Percentiles rank a stretch among this genome's conserved stretches.
Conservation (phyloP, 2,329 filamentous ascomycete species). For the Cytospora piceae region DNA sequence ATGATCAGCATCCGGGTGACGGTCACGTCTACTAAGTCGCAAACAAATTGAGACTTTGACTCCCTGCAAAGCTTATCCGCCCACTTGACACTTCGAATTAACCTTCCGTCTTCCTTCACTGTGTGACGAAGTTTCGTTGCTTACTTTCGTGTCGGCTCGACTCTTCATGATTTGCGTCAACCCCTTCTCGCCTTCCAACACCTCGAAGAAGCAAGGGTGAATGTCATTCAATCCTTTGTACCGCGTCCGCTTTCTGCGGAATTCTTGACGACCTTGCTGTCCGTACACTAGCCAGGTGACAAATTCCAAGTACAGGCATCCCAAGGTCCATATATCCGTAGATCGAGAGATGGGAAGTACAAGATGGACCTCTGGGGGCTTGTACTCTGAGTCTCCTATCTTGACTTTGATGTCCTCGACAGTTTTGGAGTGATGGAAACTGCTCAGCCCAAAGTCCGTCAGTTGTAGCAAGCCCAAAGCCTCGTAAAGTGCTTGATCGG, state of each 20-base stretch:
- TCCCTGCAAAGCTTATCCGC: conserved; percentile 1
- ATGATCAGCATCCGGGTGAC: conserved; percentile 9
- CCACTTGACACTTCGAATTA: neutral
- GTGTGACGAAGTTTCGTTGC: neutral
- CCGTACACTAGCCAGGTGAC: conserved; percentile 23
- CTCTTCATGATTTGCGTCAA: conserved; percentile 1
- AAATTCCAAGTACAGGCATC: conserved; percentile 26
- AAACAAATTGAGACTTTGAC: conserved; percentile 3
- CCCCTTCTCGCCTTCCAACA: neutral
- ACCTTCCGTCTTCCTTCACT: too few species aligned
- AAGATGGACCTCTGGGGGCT: conserved; percentile 30
- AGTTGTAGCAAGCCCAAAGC: conserved; percentile 32
- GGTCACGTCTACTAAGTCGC: conserved; percentile 6
- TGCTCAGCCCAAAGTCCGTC: conserved; percentile 35
- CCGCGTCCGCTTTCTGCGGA: conserved; percentile 6
- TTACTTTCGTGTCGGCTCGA: neutral
- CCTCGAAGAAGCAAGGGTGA: neutral
- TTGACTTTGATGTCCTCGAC: conserved; percentile 39
- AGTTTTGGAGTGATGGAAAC: conserved; percentile 31
- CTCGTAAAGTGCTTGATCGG: neutral
- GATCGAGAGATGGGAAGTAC: conserved; percentile 15
- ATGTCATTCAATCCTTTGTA: neutral
- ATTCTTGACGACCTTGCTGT: conserved; percentile 7
- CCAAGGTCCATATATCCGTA: conserved; percentile 26
- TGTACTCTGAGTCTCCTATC: conserved; percentile 39